Conservation (phyloP, 208 protist species). For the Trypanosoma brucei region DNA sequence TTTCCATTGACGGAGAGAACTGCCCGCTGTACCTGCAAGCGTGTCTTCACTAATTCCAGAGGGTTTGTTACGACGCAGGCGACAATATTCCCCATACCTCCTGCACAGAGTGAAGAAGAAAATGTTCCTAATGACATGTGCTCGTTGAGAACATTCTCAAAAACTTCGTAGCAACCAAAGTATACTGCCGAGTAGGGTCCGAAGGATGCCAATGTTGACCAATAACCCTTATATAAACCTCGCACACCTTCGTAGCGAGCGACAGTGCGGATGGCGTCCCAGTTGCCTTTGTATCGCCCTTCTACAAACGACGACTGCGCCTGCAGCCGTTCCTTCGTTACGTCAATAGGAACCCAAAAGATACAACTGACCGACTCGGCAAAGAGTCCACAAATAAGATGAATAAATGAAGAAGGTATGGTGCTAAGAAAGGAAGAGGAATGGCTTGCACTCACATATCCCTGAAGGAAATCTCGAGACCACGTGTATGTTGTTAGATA, state of each 20-base stretch:
- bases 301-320: constrained; percentile 54
- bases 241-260: constrained; percentile 46
- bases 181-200: constrained; percentile 88
- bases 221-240: constrained; percentile 85
- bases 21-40: constrained; percentile 82
- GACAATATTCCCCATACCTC: constrained; percentile 49
- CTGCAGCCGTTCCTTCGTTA: constrained; percentile 83
- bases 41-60: constrained; percentile 87
- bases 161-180: constrained; percentile 83
- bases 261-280: constrained; percentile 62
- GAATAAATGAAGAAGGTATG: constrained; percentile 30
- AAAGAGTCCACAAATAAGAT: constrained; percentile 55
- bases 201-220: constrained; percentile 79
- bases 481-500: constrained; percentile 75
- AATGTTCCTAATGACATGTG: constrained; percentile 22
- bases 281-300: constrained; percentile 58
- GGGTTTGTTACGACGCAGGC: constrained; percentile 80
- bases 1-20: constrained; percentile 26
- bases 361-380: constrained; percentile 82
- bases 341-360: constrained; percentile 87
- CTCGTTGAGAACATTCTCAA: constrained; percentile 25
- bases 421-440: background rate
- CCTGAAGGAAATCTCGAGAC: constrained; percentile 24
- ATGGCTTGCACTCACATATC: background rate
- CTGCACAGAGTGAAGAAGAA: constrained; percentile 40